Evolutionary conservation across 345 rosid genomes (phyloP).

Genomic region (Eucalyptus regnans): DNA sequence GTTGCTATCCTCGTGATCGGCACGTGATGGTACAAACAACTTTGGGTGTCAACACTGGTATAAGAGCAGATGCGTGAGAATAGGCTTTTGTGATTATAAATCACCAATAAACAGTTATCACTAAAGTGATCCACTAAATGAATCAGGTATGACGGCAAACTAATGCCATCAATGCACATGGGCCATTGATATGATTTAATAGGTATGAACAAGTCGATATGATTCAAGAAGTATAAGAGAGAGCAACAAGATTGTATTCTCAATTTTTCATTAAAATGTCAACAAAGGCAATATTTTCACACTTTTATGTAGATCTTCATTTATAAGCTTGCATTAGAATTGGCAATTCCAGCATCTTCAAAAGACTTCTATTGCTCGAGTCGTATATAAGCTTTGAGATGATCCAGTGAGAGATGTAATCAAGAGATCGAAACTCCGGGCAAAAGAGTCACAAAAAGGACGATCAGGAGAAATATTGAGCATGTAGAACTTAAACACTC

Average conservation of each 20-base stretch:
- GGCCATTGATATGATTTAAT: too few relatives aligned
- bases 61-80: not conserved
- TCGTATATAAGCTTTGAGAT: not conserved
- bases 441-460: not conserved
- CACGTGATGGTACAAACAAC: too few relatives aligned
- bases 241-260: not conserved
- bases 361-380: not conserved
- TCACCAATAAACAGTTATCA: not conserved
- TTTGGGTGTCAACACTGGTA: not conserved
- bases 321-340: not conserved
- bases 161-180: not conserved
- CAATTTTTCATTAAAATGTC: not conserved
- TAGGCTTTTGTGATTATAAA: not conserved
- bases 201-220: not conserved
- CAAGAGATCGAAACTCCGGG: not conserved
- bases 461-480: not conserved
- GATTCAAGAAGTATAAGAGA: not conserved
- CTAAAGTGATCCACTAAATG: too few relatives aligned
- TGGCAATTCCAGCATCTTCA: not conserved
- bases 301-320: not conserved
- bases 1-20: too few relatives aligned
- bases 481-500: not conserved
- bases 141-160: not conserved
- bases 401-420: not conserved
- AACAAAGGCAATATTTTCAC: not conserved